Evolutionary conservation across 257 asterid genomes (phyloP), one percentile per base, ranked within the genome.

Genomic region (Solanum sejunctum): DNA sequence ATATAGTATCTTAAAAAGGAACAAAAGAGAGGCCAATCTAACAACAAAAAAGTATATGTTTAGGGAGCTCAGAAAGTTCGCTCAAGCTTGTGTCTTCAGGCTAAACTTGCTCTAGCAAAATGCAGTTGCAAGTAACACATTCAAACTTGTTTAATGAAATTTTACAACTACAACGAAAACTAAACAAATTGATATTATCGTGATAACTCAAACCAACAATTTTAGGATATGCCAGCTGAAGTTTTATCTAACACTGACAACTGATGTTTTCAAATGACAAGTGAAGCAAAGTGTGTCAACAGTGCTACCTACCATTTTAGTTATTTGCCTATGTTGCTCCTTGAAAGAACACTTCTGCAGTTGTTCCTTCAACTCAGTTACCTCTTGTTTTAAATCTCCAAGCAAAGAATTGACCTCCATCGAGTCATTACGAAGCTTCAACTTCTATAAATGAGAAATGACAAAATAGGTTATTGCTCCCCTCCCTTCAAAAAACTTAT

Each of bases 301-400:
- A 21, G 41, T 12, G 81, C 8, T 47, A 73, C 73, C 26, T 91
- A 94, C 98, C 98, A 88, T 91, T 88, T 86, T 87, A 83, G 91
- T 85, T 18, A 92, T 75, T 64, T 83, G 81, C 77, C 86, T 84
- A 79, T 91, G 87, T 85, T 87, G 95, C 61, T 91, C 93, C n/a
- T 87, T 89, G 36, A 90, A 86, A 63, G 92, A 84, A 69, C 56
- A 45, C 43, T 80, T 89, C 13, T 87, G 73, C 82, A 89, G 85
- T 69, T 88, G 89, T 87, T 89, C 90, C 89, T 88, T 77, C 86
- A 90, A 84, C 75, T 61, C 87, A 80, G 89, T 82, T 90, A 90
- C 90, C 89, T 93, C 92, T 86, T 89, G 84, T 78, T 90, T 86
- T 86, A 95, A 75, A 85, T 88, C 88, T 39, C 92, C 92, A 56